Evolutionary conservation across 306 rosid genomes (phyloP), one percentile per base, ranked within the genome.

Genomic region (Dryas alaskensis): DNA sequence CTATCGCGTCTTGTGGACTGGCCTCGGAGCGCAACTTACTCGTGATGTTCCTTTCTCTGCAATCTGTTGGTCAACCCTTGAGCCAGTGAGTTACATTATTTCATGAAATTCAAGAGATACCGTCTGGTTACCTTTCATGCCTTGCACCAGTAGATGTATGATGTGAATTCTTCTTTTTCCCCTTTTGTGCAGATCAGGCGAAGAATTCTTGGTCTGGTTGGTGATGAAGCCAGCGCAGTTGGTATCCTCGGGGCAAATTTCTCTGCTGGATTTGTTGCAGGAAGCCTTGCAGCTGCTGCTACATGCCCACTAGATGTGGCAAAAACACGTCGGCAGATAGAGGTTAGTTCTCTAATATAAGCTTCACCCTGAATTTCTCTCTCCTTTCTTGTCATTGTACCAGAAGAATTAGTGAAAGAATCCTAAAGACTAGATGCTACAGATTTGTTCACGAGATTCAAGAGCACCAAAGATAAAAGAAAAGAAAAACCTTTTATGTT

Each of bases 281-380:
- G 99, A 82, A 89, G 85, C 74, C 76, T 94, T 69, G 96, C 99
- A 59, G 91, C 95, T 68, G 93, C 97, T 77, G 87, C 74, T 53
- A 94, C 99, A 25, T 94, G 99, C 83, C 99, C 98, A 42, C 89
- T 94, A 3, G 99, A 94, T 72, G 99, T 94, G 71, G 96, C 95
- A 47, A 88, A 88, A 89, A 94, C 97, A 42, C 89, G 96, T 47
- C 84, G 87, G 51, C 99, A 94, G 70, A 94, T 94, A 67, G 99
- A 91, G 97, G 99, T 93, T 81, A 50, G 58, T 62, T 82, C 73
- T 73, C 62, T 7, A 72, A 73, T 19, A 78, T 46, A 72, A 59
- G 47, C 64, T 61, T 55, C 8, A 6, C 74, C 43, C 3, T 14
- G 37, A 48, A 9, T 52, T 68, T 40, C 42, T 53, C n/a, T 39